Evolutionary conservation across 2,329 filamentous ascomycete genomes (phyloP).

Genomic region (Exserohilum turcica): DNA sequence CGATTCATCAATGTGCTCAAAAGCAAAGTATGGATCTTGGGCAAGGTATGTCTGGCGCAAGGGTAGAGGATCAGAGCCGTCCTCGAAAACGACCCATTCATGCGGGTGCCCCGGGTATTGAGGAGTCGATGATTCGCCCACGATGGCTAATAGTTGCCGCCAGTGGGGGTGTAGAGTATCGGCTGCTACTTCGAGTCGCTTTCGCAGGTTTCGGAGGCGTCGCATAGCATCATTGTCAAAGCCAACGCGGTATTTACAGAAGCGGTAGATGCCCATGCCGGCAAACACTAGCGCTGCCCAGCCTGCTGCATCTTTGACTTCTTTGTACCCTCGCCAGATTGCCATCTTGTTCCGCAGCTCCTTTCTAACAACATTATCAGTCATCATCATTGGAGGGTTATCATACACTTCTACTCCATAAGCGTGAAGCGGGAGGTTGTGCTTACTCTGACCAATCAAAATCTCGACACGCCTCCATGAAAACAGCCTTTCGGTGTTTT

Average conservation of each 20-base stretch:
- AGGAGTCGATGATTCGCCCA: slow-evolving; percentile 51
- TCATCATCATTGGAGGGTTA: not conserved
- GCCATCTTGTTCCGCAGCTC: slow-evolving; percentile 60
- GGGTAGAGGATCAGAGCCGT: slow-evolving; percentile 52
- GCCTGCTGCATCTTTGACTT: slow-evolving; percentile 62
- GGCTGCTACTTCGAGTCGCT: slow-evolving; percentile 59
- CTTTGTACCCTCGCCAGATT: slow-evolving; percentile 64
- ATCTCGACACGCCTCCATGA: slow-evolving; percentile 60
- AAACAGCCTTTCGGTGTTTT: slow-evolving; percentile 58
- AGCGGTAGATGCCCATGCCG: slow-evolving; percentile 64
- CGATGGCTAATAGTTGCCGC: slow-evolving; percentile 56
- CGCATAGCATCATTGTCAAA: slow-evolving; percentile 59
- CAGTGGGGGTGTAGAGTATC: slow-evolving; percentile 60
- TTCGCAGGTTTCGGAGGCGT: slow-evolving; percentile 52
- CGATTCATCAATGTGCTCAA: slow-evolving; percentile 57
- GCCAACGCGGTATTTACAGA: slow-evolving; percentile 64
- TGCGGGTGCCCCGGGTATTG: slow-evolving; percentile 57
- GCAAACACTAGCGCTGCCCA: slow-evolving; percentile 63
- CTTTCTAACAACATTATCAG: slow-evolving; percentile 42
- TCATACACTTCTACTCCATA: not conserved
- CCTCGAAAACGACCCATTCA: slow-evolving; percentile 57
- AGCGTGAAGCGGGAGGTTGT: not conserved
- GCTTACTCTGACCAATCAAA: slow-evolving; percentile 59
- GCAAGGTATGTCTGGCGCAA: slow-evolving; percentile 55
- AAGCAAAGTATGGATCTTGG: slow-evolving; percentile 55